These are phyloP conservation scores for Diplodia sapinea DNA, from an alignment of 2,329 filamentous ascomycete genomes.

Conservation along the genomic window DNA sequence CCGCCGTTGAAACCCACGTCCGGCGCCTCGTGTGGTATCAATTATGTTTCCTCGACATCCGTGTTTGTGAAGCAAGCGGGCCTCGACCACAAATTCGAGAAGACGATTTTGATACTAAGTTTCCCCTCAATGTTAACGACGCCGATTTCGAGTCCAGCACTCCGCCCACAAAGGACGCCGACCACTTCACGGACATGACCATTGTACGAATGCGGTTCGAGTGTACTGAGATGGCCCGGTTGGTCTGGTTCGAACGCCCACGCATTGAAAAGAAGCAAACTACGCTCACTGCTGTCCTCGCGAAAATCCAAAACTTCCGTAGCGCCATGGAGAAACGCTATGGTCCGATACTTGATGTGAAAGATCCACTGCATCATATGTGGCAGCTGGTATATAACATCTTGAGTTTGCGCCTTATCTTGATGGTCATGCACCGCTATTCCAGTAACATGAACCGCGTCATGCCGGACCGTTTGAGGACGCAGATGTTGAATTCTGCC, in stretches of 20 bases:
- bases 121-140: constrained; percentile 75
- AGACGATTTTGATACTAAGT: constrained; percentile 75
- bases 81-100: constrained; percentile 73
- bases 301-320: constrained; percentile 72
- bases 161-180: constrained; percentile 53
- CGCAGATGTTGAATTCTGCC: constrained; percentile 68
- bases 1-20: constrained; percentile 72
- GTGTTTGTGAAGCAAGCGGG: constrained; percentile 76
- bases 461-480: constrained; percentile 68
- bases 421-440: constrained; percentile 73
- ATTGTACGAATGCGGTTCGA: constrained; percentile 73
- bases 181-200: constrained; percentile 71
- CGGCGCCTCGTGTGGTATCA: constrained; percentile 78
- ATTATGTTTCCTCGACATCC: constrained; percentile 75
- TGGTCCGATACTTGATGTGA: constrained; percentile 65
- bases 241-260: constrained; percentile 72
- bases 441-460: constrained; percentile 55
- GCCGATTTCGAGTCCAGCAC: constrained; percentile 59
- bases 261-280: constrained; percentile 67
- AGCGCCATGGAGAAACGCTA: constrained; percentile 70
- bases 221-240: constrained; percentile 73
- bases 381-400: constrained; percentile 69
- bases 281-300: constrained; percentile 67
- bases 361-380: constrained; percentile 66
- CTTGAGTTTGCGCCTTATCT: constrained; percentile 66